Conservation (phyloP, 176 grass and related monocot species). For the Puya raimondii region DNA sequence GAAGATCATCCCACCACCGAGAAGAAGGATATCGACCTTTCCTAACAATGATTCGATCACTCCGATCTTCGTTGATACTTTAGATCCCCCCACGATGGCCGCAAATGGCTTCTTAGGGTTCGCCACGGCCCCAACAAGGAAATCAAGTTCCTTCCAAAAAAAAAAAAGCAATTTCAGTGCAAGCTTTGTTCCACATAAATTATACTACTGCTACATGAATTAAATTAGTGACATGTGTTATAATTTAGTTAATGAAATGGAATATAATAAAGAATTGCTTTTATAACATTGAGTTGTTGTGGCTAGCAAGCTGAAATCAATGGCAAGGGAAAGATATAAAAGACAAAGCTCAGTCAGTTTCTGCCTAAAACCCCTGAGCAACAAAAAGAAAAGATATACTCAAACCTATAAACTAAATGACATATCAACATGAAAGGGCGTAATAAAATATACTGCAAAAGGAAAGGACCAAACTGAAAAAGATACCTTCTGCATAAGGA, state of each 20-base stretch:
- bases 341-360: too few relatives aligned
- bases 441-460: background rate
- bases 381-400: too few relatives aligned
- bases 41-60: slow-evolving; percentile 41
- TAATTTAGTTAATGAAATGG: too few relatives aligned
- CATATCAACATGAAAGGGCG: too few relatives aligned
- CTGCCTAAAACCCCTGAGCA: too few relatives aligned
- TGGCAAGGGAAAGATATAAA: too few relatives aligned
- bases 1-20: slow-evolving; percentile 46
- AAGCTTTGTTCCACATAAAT: background rate
- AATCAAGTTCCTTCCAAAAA: slow-evolving; percentile 34
- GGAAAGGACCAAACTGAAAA: background rate
- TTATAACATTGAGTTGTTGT: too few relatives aligned
- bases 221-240: too few relatives aligned
- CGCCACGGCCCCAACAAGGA: slow-evolving; percentile 38
- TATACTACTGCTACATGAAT: background rate
- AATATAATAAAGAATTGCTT: too few relatives aligned
- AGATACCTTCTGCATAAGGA: slow-evolving; percentile 43
- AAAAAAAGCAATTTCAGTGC: background rate
- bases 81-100: slow-evolving; percentile 40
- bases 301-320: too few relatives aligned
- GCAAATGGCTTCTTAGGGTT: slow-evolving; percentile 36
- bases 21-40: slow-evolving; percentile 38
- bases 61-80: slow-evolving; percentile 40
- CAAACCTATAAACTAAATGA: too few relatives aligned